Percentiles rank a stretch among this genome's conserved stretches.
Conservation (phyloP, 768 basidiomycete genomes). For the Kockovaella imperatae region DNA sequence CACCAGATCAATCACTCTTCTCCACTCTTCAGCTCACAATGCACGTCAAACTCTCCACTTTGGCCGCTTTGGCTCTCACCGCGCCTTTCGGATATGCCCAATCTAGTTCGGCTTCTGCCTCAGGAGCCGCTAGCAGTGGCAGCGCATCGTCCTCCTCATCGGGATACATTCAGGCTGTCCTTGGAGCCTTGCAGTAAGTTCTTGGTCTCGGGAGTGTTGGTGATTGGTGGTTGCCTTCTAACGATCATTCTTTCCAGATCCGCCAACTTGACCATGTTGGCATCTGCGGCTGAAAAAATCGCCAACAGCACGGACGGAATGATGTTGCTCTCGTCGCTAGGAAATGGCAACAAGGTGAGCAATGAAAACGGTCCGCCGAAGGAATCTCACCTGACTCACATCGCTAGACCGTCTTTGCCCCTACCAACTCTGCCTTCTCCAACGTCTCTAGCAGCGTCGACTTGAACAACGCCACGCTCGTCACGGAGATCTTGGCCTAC, state of each 20-base stretch:
- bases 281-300: conserved; percentile 46
- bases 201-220: background rate
- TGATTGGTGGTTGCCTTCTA: too few relatives aligned
- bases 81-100: conserved; percentile 2
- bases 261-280: conserved; percentile 47
- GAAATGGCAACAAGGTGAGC: conserved; percentile 35
- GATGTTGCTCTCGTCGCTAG: conserved; percentile 47
- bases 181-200: conserved; percentile 37
- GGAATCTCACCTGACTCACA: too few relatives aligned
- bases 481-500: conserved; percentile 51
- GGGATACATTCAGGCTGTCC: conserved; percentile 21
- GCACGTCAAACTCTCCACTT: background rate
- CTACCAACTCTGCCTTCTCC: conserved; percentile 51
- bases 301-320: conserved; percentile 50
- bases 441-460: conserved; percentile 40
- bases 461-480: conserved; percentile 43
- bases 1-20: background rate
- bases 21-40: background rate
- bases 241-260: conserved; percentile 5
- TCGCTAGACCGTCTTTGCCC: conserved; percentile 58
- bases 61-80: conserved; percentile 2
- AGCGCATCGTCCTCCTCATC: background rate
- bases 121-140: background rate
- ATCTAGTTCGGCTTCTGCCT: conserved; percentile 7
- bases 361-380: too few relatives aligned